Percentiles rank a stretch among this genome's conserved stretches.
Evolutionary conservation across 1,139 yeast species (phyloP).

Genomic region (Suhomyces bribrorum): DNA sequence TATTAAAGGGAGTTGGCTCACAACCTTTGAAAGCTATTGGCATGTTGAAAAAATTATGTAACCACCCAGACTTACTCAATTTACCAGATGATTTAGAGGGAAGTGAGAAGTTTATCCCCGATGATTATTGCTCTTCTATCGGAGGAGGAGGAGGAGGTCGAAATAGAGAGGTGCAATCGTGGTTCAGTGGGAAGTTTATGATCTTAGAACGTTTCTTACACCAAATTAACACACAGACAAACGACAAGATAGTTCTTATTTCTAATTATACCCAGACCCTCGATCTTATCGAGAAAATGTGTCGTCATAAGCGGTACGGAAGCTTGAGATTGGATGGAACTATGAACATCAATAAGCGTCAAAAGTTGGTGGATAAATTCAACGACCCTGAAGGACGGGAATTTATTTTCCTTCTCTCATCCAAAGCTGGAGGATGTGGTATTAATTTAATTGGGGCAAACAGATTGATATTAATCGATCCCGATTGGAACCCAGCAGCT

Average conservation of each 20-base stretch:
- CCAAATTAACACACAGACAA: constrained; percentile 74
- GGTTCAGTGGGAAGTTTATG: constrained; percentile 63
- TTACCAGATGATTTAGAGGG: constrained; percentile 80
- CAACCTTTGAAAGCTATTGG: constrained; percentile 94
- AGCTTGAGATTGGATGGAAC: constrained; percentile 89
- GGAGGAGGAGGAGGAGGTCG: constrained; percentile 36
- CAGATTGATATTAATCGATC: constrained; percentile 83
- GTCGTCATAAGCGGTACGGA: constrained; percentile 75
- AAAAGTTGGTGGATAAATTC: constrained; percentile 85
- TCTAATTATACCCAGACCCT: constrained; percentile 94
- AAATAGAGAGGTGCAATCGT: constrained; percentile 58
- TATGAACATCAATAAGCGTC: constrained; percentile 88
- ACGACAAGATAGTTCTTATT: constrained; percentile 91
- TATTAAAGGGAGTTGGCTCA: constrained; percentile 70
- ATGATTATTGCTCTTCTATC: constrained; percentile 56
- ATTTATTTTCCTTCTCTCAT: constrained; percentile 83
- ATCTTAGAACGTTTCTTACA: constrained; percentile 74
- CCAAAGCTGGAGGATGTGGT: constrained; percentile 99
- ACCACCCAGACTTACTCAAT: constrained; percentile 84
- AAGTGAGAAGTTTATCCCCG: constrained; percentile 65
- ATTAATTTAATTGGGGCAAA: constrained; percentile 96
- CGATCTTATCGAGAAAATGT: constrained; percentile 84
- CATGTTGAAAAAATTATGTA: constrained; percentile 82
- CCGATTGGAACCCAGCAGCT: constrained; percentile 99
- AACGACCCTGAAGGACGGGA: constrained; percentile 90